A percentile compares a stretch with the other conserved stretches of the same genome.
phyloP scores from a whole-genome alignment of 176 grass and related monocot genomes.

The Aegilops bicornis region DNA sequence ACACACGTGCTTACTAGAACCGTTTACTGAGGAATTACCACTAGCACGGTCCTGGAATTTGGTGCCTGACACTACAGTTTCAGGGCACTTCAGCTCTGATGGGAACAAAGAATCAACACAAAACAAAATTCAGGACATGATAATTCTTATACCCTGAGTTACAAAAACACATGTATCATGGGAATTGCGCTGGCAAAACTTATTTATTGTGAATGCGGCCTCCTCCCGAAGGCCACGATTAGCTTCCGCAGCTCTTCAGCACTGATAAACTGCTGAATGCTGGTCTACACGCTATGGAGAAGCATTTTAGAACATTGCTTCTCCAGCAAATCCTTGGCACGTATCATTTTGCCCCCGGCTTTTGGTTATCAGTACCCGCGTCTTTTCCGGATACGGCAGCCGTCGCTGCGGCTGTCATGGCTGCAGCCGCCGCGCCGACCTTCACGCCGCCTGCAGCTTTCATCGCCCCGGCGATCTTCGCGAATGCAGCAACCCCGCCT shows the following conservation, averaged over 20 bases:
- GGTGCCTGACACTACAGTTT: neutral
- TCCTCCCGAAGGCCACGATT: neutral
- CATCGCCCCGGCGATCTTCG: conserved; percentile 68
- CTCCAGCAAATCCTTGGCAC: neutral
- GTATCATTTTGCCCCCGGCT: conserved; percentile 55
- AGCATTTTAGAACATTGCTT: neutral
- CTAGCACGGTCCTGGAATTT: neutral
- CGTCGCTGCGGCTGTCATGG: conserved; percentile 64
- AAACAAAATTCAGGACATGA: neutral
- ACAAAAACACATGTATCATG: conserved; percentile 22
- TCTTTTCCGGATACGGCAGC: conserved; percentile 67
- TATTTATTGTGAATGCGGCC: neutral
- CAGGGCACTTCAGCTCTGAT: too few relatives aligned
- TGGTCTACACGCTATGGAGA: neutral
- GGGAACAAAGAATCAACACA: neutral
- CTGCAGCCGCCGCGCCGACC: conserved; percentile 70
- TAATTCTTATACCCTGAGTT: conserved; percentile 15
- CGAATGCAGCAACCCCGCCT: conserved; percentile 77
- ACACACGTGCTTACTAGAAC: neutral
- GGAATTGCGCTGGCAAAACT: conserved; percentile 13
- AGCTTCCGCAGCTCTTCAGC: neutral
- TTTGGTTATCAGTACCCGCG: conserved; percentile 22
- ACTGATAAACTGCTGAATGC: conserved; percentile 6
- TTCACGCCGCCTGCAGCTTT: conserved; percentile 87
- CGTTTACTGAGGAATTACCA: neutral